phyloP scores from a whole-genome alignment of 106 monocot genomes.

The Cymbidium sinense region DNA sequence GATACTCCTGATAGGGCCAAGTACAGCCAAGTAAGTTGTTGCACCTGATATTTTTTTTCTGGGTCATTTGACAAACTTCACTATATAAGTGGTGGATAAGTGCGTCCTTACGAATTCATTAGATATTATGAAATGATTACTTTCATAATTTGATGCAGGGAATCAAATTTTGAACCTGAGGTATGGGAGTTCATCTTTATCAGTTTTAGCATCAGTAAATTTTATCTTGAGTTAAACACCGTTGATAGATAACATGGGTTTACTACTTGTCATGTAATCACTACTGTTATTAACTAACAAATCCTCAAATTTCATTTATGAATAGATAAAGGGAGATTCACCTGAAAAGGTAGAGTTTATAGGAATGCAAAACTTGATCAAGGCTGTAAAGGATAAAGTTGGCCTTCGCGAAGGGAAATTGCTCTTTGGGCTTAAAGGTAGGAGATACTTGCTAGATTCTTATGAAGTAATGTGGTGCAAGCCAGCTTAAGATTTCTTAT shows the following conservation, averaged over 20 bases:
- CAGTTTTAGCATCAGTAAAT: background rate
- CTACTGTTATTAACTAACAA: background rate
- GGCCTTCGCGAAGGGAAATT: slow-evolving; percentile 69
- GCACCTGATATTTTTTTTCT: background rate
- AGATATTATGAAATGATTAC: background rate
- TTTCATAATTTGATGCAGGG: slow-evolving; percentile 35
- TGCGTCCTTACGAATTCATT: background rate
- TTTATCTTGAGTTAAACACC: slow-evolving; percentile 2
- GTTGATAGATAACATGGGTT: background rate
- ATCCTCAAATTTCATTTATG: background rate
- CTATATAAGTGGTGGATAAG: background rate
- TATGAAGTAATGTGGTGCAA: background rate
- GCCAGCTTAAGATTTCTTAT: background rate
- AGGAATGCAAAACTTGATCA: slow-evolving; percentile 89
- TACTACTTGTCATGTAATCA: background rate
- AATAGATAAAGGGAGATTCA: slow-evolving; percentile 91
- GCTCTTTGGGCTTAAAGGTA: slow-evolving; percentile 81
- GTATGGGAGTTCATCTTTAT: slow-evolving; percentile 17
- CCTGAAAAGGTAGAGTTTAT: slow-evolving; percentile 91
- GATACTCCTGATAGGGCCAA: slow-evolving; percentile 97
- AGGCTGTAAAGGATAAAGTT: slow-evolving; percentile 57
- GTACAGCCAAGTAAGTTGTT: slow-evolving; percentile 73
- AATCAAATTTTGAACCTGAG: slow-evolving; percentile 85
- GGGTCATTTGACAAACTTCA: background rate
- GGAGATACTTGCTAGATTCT: background rate